Evolutionary conservation across 2,329 filamentous ascomycete genomes (phyloP), one percentile per base, ranked within the genome.

Genomic region (Macrophomina pseudophaseolina): DNA sequence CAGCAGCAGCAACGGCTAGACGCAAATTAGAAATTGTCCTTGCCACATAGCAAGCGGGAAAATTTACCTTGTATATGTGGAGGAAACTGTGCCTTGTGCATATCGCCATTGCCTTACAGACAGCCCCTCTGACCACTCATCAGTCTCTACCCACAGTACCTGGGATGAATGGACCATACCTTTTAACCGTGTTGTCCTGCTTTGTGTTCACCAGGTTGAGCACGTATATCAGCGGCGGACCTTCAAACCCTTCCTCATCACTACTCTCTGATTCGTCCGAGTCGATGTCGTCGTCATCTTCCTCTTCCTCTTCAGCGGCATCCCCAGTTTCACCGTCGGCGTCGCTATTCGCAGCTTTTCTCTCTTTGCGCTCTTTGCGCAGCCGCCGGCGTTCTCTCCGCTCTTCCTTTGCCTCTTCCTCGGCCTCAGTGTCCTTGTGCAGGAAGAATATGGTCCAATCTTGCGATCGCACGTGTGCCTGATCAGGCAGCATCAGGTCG

Each of bases 361-460:
- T 80, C 66, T 76, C 76, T 53, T 70, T 72, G 65, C 72, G 70
- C 62, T 88, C 84, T 56, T 80, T 84, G 70, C 83, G 83, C 68
- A 82, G 82, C 69, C 82, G 83, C 66, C 87, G 83, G 72, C 85
- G 81, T 71, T 84, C 86, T 82, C 72, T 83, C 83, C 73, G 84
- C 81, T 86, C 89, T 46, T 83, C 83, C 65, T 82, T 83, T 68
- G 84, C 83, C 72, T 92, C 90, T 68, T 97, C 94, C 66, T 94
- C 91, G 68, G 90, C 88, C 68, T 88, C 94, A 3, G 90, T 92
- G 77, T 99, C 95, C 78, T 98, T 98, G 81, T 99, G 95, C 66
- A 99, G 79, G 77, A 99, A 99, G 82, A 99, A 99, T 65, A 98
- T 97, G 49, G 95, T 99, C 95, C 95, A 99, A 78, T 99, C 95